phyloP scores from a whole-genome alignment of 805 yeast genomes.

The Metschnikowia matae region DNA sequence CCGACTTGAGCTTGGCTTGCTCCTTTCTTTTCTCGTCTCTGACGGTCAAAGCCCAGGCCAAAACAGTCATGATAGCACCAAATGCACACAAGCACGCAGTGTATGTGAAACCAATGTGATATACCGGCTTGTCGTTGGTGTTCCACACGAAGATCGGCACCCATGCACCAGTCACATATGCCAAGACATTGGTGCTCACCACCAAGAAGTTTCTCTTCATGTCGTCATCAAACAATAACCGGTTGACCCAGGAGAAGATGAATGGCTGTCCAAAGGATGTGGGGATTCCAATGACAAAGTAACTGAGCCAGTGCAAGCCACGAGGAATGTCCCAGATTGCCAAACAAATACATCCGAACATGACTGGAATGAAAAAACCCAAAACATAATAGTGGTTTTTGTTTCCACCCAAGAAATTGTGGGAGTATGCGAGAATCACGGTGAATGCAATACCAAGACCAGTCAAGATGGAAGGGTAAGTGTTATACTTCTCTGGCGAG shows the following conservation, averaged over 20 bases:
- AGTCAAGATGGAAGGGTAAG: constrained; percentile 36
- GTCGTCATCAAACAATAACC: constrained; percentile 41
- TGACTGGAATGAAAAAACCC: constrained; percentile 35
- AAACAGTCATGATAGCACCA: constrained; percentile 27
- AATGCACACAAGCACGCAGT: constrained; percentile 29
- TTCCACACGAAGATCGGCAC: constrained; percentile 41
- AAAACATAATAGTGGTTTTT: constrained; percentile 34
- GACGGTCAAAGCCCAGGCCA: constrained; percentile 23
- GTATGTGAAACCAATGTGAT: constrained; percentile 32
- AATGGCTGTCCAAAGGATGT: constrained; percentile 53
- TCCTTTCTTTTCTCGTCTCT: constrained; percentile 22
- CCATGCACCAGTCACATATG: constrained; percentile 38
- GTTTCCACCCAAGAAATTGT: constrained; percentile 33
- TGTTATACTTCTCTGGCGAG: constrained; percentile 33
- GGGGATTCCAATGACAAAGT: constrained; percentile 46
- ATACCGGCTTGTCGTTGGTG: constrained; percentile 30
- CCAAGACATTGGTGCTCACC: constrained; percentile 35
- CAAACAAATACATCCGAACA: constrained; percentile 41
- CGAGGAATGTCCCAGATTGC: constrained; percentile 47
- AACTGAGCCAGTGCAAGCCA: constrained; percentile 49
- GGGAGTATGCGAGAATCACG: constrained; percentile 30
- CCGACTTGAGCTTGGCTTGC: not conserved
- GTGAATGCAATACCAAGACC: constrained; percentile 39
- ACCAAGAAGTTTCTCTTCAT: constrained; percentile 29
- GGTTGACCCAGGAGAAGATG: constrained; percentile 54